Evolutionary conservation across 106 monocot species (phyloP), one percentile per base, ranked within the genome.

Genomic region (Hemerocallis citrina): DNA sequence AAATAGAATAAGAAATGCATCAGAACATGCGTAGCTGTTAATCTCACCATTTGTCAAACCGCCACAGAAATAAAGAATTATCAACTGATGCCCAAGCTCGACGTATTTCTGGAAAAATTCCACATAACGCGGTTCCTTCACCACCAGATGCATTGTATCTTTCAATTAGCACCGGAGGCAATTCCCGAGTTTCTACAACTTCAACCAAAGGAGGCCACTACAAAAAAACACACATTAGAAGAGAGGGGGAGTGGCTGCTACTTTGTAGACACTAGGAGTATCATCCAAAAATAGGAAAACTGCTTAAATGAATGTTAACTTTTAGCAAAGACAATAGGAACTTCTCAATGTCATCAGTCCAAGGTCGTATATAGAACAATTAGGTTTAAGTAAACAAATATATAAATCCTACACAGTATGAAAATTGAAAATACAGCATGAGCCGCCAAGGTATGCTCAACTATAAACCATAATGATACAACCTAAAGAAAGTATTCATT

Each of bases 51-150:
- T 91, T 96, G 73, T 96, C 91, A 65, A 84, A 91, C 9, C 90
- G 87, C 96, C 96, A 96, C 24, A 96, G 55, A 60, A 96, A 96
- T 41, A 96, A 58, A 33, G 91, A 81, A 74, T 88, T 96, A 62
- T 91, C 96, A 49, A 96, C 96, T 29, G 96, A 91, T 35, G 96
- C 96, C 96, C 96, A 96, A 10, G 91, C 91, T 51, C 91, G 69
- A 17, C 74, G 76, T 55, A 96, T 91, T 59, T 96, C 87, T 36
- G 91, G 83, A 63, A 96, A 96, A 27, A 91, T 81, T 52, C 96
- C 96, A 68, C 96, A 96, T 17, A 96, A 57, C 17, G 91, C 91
- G n/a, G 96, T 96, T 64, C 90, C 96, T 86, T 96, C 96, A 23
- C 91, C 96, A 25, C 86, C 91, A 39, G 78, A 69, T 29, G 81